Evolutionary conservation across 768 basidiomycete genomes (phyloP).

Genomic region (Ramaria rubella): DNA sequence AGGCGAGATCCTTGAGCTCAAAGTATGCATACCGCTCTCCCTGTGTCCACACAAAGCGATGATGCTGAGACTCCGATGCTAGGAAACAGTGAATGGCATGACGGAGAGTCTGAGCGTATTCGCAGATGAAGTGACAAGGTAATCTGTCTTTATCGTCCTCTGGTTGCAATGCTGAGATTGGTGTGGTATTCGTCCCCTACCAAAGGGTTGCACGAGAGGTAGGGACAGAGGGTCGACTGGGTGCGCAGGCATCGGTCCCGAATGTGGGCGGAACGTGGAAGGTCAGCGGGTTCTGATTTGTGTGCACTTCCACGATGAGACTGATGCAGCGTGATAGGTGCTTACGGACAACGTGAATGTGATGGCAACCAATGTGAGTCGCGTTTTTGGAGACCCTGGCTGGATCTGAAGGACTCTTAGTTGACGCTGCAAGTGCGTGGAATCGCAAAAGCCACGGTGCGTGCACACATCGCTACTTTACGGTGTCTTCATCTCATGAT

Average conservation of each 20-base stretch:
- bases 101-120: conserved; percentile 81
- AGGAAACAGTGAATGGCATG: conserved; percentile 95
- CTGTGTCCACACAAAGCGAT: not conserved
- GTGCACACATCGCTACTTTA: conserved; percentile 21
- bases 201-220: conserved; percentile 89
- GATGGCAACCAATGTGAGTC: conserved; percentile 84
- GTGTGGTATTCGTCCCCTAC: not conserved
- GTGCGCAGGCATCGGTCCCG: conserved; percentile 89
- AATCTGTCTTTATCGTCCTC: not conserved
- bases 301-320: not conserved
- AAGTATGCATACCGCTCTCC: conserved; percentile 18
- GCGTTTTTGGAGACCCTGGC: not conserved
- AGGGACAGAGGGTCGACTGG: conserved; percentile 91
- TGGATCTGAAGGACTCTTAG: conserved; percentile 31
- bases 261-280: conserved; percentile 98
- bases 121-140: conserved; percentile 65
- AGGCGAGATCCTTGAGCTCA: conserved; percentile 80
- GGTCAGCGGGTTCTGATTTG: conserved; percentile 24
- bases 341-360: conserved; percentile 94
- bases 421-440: conserved; percentile 90
- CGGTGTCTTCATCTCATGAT: not conserved
- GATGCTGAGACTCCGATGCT: no score
- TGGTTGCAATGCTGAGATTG: not conserved
- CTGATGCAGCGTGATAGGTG: conserved; percentile 38
- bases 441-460: conserved; percentile 85